Evolutionary conservation across 2,329 filamentous ascomycete genomes (phyloP).

Genomic region (Podosphaera xanthii): DNA sequence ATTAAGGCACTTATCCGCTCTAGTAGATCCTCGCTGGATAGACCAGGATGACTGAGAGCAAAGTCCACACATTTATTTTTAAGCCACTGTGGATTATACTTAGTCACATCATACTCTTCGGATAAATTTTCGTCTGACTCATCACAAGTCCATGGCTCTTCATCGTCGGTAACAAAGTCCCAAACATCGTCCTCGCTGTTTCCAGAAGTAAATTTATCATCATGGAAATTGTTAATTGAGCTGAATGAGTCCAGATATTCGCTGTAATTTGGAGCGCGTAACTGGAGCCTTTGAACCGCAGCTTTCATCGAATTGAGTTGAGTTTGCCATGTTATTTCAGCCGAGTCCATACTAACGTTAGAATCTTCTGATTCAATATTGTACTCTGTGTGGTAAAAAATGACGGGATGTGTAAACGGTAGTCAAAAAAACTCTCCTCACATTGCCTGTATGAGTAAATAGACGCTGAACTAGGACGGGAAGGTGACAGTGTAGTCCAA

Average conservation of each 20-base stretch:
- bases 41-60: slow-evolving; percentile 37
- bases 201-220: slow-evolving; percentile 28
- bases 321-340: slow-evolving; percentile 52
- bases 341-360: slow-evolving; percentile 4
- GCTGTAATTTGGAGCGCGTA: slow-evolving; percentile 21
- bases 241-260: slow-evolving; percentile 26
- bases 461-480: too few species aligned
- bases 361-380: too few species aligned
- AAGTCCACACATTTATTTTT: slow-evolving; percentile 42
- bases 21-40: slow-evolving; percentile 47
- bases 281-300: slow-evolving; percentile 50
- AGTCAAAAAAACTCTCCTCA: too few species aligned
- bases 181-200: slow-evolving; percentile 63
- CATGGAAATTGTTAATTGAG: slow-evolving; percentile 37
- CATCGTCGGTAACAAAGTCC: slow-evolving; percentile 67
- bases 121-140: slow-evolving; percentile 30
- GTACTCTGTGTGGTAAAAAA: too few species aligned
- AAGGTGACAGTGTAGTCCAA: too few species aligned
- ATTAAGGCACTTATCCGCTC: slow-evolving; percentile 58
- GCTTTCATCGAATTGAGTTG: slow-evolving; percentile 72
- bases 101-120: slow-evolving; percentile 9
- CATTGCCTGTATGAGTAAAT: too few species aligned
- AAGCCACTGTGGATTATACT: slow-evolving; percentile 48
- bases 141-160: slow-evolving; percentile 41
- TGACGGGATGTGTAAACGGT: too few species aligned